phyloP scores from a whole-genome alignment of 2,329 filamentous ascomycete species.

The Microdochium paspali region DNA sequence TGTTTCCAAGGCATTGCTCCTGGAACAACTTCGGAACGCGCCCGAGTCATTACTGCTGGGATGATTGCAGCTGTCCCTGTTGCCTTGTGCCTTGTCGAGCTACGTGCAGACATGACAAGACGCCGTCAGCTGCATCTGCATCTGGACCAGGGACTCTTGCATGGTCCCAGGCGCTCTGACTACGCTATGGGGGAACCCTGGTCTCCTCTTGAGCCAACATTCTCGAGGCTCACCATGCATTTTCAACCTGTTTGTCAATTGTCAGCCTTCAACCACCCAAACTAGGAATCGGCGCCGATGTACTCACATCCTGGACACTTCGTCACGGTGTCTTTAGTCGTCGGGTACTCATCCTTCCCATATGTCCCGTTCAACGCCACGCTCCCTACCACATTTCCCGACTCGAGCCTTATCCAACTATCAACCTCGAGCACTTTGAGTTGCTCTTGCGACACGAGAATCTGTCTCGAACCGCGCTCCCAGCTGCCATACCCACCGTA shows the following conservation, averaged over 20 bases:
- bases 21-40: no score
- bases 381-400: conserved; percentile 36
- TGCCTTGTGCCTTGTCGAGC: background rate
- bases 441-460: conserved; percentile 34
- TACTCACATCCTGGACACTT: background rate
- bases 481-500: conserved; percentile 62
- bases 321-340: conserved; percentile 25
- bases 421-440: conserved; percentile 32
- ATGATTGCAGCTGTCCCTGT: no score
- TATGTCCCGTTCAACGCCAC: conserved; percentile 52
- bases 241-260: background rate
- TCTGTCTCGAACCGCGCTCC: conserved; percentile 50
- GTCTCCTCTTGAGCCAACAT: no score
- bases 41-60: no score
- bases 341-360: conserved; percentile 43
- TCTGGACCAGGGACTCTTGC: background rate
- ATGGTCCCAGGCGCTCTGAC: no score
- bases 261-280: background rate
- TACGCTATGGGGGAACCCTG: no score
- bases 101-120: background rate
- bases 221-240: background rate
- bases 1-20: no score
- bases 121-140: background rate
- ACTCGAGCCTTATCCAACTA: conserved; percentile 54
- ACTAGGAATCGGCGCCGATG: background rate